Evolutionary conservation across 1,284 basidiomycete species (phyloP).

Genomic region (Xerocomus nothofagi): DNA sequence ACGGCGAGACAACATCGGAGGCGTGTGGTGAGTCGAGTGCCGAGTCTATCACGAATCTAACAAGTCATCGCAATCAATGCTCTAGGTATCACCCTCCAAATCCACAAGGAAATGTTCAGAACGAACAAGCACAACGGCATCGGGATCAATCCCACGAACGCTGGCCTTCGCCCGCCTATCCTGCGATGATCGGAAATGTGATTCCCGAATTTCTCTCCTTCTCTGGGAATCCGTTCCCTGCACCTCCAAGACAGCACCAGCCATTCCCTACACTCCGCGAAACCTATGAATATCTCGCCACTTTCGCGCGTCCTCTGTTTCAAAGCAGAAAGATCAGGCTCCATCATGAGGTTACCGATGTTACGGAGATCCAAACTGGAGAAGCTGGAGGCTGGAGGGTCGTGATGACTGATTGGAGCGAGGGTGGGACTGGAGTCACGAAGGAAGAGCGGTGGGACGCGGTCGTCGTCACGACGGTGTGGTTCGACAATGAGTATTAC

Average conservation of each 20-base stretch:
- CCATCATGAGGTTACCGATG: slow-evolving; percentile 39
- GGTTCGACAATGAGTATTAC: slow-evolving; percentile 46
- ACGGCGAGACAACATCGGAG: slow-evolving; percentile 45
- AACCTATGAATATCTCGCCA: slow-evolving; percentile 42
- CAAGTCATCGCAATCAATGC: neutral
- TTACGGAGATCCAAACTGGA: slow-evolving; percentile 34
- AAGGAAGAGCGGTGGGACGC: slow-evolving; percentile 45
- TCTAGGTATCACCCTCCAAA: slow-evolving; percentile 18
- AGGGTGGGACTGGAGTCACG: slow-evolving; percentile 9
- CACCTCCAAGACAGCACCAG: slow-evolving; percentile 34
- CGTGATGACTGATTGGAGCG: slow-evolving; percentile 39
- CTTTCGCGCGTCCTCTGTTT: slow-evolving; percentile 37
- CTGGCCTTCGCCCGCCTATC: slow-evolving; percentile 49
- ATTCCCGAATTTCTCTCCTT: slow-evolving; percentile 48
- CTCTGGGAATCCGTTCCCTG: slow-evolving; percentile 39
- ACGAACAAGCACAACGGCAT: neutral
- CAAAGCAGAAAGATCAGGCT: slow-evolving; percentile 39
- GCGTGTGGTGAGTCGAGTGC: slow-evolving; percentile 42
- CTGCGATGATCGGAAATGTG: slow-evolving; percentile 48
- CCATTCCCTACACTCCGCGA: slow-evolving; percentile 46
- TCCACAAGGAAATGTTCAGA: neutral
- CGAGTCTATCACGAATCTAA: neutral
- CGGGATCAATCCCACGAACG: slow-evolving; percentile 20
- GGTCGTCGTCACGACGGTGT: slow-evolving; percentile 44
- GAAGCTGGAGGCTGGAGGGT: slow-evolving; percentile 42